Conservation (phyloP, 106 monocot species). For the Allium fistulosum region DNA sequence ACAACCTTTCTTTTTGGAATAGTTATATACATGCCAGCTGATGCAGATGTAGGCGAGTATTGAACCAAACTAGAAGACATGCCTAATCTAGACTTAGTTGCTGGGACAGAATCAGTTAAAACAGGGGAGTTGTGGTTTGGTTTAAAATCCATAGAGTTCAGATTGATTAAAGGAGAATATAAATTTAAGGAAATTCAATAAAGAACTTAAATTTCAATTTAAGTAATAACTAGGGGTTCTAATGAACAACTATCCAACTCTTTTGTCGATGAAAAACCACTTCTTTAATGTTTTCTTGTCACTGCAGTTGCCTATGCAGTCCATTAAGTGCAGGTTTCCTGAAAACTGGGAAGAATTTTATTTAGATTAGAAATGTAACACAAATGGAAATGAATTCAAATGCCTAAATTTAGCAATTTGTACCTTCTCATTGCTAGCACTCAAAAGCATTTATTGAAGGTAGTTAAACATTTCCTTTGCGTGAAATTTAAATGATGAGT, state of each 20-base stretch:
- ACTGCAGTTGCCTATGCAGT: slow-evolving; percentile 52
- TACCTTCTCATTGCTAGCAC: slow-evolving; percentile 33
- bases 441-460: slow-evolving; percentile 20
- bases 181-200: not conserved
- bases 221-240: not conserved
- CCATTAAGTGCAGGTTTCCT: slow-evolving; percentile 45
- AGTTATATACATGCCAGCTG: slow-evolving; percentile 45
- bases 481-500: too few relatives aligned
- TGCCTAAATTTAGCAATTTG: not conserved
- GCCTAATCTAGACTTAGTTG: slow-evolving; percentile 47
- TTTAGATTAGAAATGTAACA: not conserved
- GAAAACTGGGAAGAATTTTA: slow-evolving; percentile 24
- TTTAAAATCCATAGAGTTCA: slow-evolving; percentile 65
- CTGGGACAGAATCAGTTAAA: slow-evolving; percentile 52
- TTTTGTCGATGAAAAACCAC: slow-evolving; percentile 99
- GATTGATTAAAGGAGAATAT: slow-evolving; percentile 3
- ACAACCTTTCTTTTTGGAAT: slow-evolving; percentile 34
- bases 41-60: slow-evolving; percentile 26
- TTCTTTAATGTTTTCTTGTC: slow-evolving; percentile 86
- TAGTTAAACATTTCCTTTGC: slow-evolving; percentile 5
- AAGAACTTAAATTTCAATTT: not conserved
- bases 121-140: slow-evolving; percentile 57
- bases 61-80: slow-evolving; percentile 42
- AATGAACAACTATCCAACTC: slow-evolving; percentile 43
- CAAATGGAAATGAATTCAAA: not conserved